Evolutionary conservation across 1,139 yeast species (phyloP).

Genomic region (Hyphopichia pseudoburtonii): DNA sequence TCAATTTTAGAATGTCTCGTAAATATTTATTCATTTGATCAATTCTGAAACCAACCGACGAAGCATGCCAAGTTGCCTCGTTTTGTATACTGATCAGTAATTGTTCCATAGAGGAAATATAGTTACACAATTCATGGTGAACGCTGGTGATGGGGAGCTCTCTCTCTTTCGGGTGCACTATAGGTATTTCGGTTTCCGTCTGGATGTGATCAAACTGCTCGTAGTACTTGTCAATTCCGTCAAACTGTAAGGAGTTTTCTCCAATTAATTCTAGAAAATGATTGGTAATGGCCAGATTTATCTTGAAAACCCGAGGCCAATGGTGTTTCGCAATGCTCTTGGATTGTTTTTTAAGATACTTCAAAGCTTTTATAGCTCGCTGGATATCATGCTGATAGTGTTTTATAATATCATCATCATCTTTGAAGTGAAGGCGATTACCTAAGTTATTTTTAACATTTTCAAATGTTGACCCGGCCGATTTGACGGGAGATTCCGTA

Average conservation of each 20-base stretch:
- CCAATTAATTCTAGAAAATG: constrained; percentile 37
- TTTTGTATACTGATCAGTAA: constrained; percentile 31
- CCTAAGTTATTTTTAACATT: not conserved
- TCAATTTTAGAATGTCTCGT: constrained; percentile 36
- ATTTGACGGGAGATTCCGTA: not conserved
- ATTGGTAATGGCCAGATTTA: constrained; percentile 31
- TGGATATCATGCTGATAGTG: constrained; percentile 47
- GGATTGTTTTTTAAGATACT: constrained; percentile 38
- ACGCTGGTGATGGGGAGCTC: constrained; percentile 29
- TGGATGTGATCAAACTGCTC: constrained; percentile 33
- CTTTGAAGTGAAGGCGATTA: not conserved
- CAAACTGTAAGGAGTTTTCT: constrained; percentile 40
- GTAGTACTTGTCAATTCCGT: constrained; percentile 42
- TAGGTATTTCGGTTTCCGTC: constrained; percentile 30
- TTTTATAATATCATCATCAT: constrained; percentile 38
- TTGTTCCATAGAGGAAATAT: constrained; percentile 26
- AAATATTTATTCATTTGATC: constrained; percentile 41
- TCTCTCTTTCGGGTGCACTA: constrained; percentile 42
- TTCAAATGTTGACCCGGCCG: not conserved
- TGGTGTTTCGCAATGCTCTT: constrained; percentile 29
- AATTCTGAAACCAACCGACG: constrained; percentile 31
- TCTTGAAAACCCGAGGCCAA: constrained; percentile 38
- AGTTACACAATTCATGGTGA: constrained; percentile 30
- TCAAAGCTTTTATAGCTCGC: constrained; percentile 42
- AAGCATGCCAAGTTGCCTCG: constrained; percentile 31